Evolutionary conservation across 345 rosid species (phyloP), one percentile per base, ranked within the genome.

Genomic region (Aquilaria sinensis): DNA sequence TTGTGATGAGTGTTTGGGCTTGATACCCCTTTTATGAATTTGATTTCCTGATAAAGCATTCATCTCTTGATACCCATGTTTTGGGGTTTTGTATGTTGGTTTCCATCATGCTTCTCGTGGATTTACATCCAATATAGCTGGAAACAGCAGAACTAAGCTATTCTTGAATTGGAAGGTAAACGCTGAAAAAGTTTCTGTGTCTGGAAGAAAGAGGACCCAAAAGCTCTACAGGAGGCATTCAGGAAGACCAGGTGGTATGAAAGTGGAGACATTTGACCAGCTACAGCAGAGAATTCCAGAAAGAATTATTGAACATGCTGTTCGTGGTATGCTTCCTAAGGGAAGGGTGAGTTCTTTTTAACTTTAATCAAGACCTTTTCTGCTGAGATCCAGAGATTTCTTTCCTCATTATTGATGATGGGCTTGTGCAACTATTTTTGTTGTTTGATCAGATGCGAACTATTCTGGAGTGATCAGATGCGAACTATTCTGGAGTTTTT

Each of bases 161-260:
- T 37, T 37, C 43, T 9, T 37, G 8, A 37, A 2, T 9, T 37
- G 43, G 8, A 72, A 94, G 97, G 96, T 90, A 59, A 94, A 94
- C 64, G 99, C 99, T 64, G 99, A 90, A 74, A 94, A 90, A 74
- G 89, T 94, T 57, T 89, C 90, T 48, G 99, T 94, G 30, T 86
- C 97, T 72, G 97, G 99, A 53, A 90, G 86, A 79, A 90, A 90
- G 71, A 76, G 88, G 82, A 86, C 86, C 73, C 99, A 94, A 63
- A 94, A 90, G 80, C 82, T 94, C 56, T 94, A 90, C 82, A 78
- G 97, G 80, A 86, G 99, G 74, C 99, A 90, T 81, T 94, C 99
- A 60, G 99, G 99, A 70, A 79, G 99, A 75, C 99, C 99, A 0
- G 99, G 99, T 64, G 99, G 99, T 65, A 88, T 94, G 99, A 94